Base-by-base conservation (phyloP, 208 protist species). In the Borovskyia barvae region DNA sequence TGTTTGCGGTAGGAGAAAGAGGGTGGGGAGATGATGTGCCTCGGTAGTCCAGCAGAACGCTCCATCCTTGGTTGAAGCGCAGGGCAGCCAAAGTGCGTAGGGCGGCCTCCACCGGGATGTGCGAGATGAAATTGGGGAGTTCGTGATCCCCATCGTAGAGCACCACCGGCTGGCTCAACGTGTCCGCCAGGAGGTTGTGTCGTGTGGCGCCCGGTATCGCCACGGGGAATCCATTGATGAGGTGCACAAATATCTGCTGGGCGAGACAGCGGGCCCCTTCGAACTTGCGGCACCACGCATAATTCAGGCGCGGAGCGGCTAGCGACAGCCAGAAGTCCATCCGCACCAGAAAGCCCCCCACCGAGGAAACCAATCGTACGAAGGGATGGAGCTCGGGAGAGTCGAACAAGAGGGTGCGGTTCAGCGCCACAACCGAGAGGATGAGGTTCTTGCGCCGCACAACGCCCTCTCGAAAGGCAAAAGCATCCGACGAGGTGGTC, bases 401-500 rank as follows among this genome's bases (percentile, higher is more conserved):
- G 50, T 87, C 82, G 33, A 85, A 73, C 32, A 72, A 53, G 30
- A 83, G 54, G 9, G 77, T 60, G 12, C 80, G 75, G 51, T 88
- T 87, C n/a, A 92, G 65, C 1, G 80, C 60, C 1, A 96, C 71
- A 7, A 92, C 20, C 19, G 87, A 92, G 1, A 93, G 36, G 35
- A 96, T 93, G 42, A 93, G 74, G 59, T 89, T 93, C 65, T 95
- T 95, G 26, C 81, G 78, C 7, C 79, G 72, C 35, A 93, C 82
- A 26, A 66, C 63, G 47, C 75, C 82, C 56, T 95, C 82, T 8
- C 89, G 50, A 45, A 92, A 85, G 14, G 75, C 57, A 33, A 87
- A 36, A 2, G 68, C 76, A 24, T 90, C 73, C 32, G 69, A 60
- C 45, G 76, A 85, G 15, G 22, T 53, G 22, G 54, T 56, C n/a